phyloP scores from a whole-genome alignment of 805 yeast genomes.

The Danielia oregonensis region DNA sequence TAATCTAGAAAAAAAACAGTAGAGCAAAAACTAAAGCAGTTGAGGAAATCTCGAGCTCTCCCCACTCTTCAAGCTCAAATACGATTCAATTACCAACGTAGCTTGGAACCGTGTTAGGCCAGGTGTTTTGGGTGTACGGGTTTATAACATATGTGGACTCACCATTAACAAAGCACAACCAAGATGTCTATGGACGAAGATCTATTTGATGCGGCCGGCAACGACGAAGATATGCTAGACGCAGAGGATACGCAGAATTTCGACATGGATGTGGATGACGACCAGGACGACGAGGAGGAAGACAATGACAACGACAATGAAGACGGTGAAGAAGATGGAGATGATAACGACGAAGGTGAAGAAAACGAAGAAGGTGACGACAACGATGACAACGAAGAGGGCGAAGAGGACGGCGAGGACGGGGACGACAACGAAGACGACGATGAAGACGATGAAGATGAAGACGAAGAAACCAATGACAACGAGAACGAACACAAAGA shows the following conservation, averaged over 20 bases:
- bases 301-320: conserved; percentile 12
- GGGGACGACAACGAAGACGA: conserved; percentile 22
- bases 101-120: too few species aligned
- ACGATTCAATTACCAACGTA: too few species aligned
- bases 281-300: conserved; percentile 6
- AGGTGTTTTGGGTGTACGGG: too few species aligned
- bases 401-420: conserved; percentile 19
- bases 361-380: conserved; percentile 19
- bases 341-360: conserved; percentile 12
- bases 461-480: conserved; percentile 5
- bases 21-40: too few species aligned
- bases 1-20: too few species aligned
- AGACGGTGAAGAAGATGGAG: conserved; percentile 8
- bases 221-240: conserved; percentile 22
- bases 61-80: too few species aligned
- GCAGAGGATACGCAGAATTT: conserved; percentile 21
- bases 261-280: conserved; percentile 18
- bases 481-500: conserved; percentile 5
- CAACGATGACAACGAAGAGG: conserved; percentile 21
- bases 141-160: too few species aligned
- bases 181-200: conserved; percentile 21
- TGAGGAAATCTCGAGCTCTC: too few species aligned
- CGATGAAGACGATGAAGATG: conserved; percentile 22
- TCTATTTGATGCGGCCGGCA: conserved; percentile 16
- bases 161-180: too few species aligned